Evolutionary conservation across 1,284 basidiomycete species (phyloP), one percentile per base, ranked within the genome.

Genomic region (Crucibulum cyathiforme): DNA sequence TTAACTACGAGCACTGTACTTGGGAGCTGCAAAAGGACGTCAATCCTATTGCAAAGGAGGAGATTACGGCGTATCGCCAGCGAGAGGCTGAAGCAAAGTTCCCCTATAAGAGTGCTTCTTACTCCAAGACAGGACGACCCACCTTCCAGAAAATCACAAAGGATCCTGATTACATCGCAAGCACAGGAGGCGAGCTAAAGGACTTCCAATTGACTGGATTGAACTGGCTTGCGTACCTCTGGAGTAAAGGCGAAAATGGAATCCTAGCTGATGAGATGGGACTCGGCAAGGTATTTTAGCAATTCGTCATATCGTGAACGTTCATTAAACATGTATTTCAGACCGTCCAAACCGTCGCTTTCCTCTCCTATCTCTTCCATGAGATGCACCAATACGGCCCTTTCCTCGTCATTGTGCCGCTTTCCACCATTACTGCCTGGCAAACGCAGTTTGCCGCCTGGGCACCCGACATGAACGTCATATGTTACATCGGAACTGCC

Each of bases 221-320:
- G 64, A 99, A 99, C 75, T 99, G 98, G 98, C 85, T 99, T 24
- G 94, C 95, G 1, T 99, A 98, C 75, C 82, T 97, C 8, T 99
- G 97, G 97, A 90, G 87, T 69, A 90, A 95, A 67, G 94, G 94
- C 24, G 93, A 98, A 68, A 98, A 98, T 71, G 98, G 98, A 36
- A 98, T 99, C 66, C 82, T 99, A 36, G 98, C 98, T 1, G 98
- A 99, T 72, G 98, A 99, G 85, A 99, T 99, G 98, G 98, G 98
- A 75, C 90, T 99, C 17, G 98, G 98, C 56, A 99, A 99, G 86
- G 92, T 91, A 63, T 37, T n/a, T 35, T n/a, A 43, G 59, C 53
- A 37, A 62, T 36, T 57, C 55, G 46, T 53, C 19, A 19, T 55
- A 48, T 43, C 55, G 35, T 54, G 13, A 37, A 5, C 19, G 12